phyloP scores from a whole-genome alignment of 495 filamentous ascomycete species.

The Trypethelium eluteriae region DNA sequence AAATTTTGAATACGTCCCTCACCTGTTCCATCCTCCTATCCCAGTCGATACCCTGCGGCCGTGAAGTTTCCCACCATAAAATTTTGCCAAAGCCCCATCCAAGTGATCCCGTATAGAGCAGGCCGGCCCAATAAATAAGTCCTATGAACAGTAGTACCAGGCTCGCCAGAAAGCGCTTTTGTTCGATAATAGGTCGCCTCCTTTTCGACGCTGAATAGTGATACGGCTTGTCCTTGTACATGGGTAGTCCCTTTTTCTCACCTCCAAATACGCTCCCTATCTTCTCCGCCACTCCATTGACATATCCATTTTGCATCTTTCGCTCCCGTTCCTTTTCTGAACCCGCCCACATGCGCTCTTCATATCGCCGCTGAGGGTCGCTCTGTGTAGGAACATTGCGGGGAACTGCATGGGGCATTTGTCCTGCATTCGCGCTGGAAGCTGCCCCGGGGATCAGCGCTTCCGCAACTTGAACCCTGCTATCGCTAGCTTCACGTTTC shows the following conservation, averaged over 20 bases:
- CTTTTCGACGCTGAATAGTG: conserved; percentile 51
- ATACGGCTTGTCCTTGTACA: conserved; percentile 99
- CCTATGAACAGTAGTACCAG: conserved; percentile 44
- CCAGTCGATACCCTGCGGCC: conserved; percentile 53
- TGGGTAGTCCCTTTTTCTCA: conserved; percentile 60
- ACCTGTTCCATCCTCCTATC: conserved; percentile 68
- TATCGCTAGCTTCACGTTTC: conserved; percentile 18
- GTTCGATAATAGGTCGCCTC: conserved; percentile 35
- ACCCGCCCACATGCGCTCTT: conserved; percentile 56
- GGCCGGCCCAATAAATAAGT: conserved; percentile 52
- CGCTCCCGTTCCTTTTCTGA: conserved; percentile 36
- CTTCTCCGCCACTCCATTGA: conserved; percentile 38
- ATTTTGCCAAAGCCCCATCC: conserved; percentile 13
- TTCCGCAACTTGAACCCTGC: background rate
- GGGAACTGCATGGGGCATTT: conserved; percentile 60
- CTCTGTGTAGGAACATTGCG: conserved; percentile 65
- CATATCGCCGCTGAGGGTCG: conserved; percentile 57
- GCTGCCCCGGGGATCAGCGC: background rate
- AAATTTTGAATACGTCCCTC: conserved; percentile 79
- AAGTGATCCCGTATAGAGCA: conserved; percentile 35
- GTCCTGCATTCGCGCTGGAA: conserved; percentile 10
- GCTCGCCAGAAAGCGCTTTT: conserved; percentile 47
- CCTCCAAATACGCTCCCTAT: conserved; percentile 48
- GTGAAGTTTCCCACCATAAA: conserved; percentile 9
- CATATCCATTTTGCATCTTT: conserved; percentile 41